phyloP scores from a whole-genome alignment of 2,329 filamentous ascomycete species.

The Botrytis cinerea region DNA sequence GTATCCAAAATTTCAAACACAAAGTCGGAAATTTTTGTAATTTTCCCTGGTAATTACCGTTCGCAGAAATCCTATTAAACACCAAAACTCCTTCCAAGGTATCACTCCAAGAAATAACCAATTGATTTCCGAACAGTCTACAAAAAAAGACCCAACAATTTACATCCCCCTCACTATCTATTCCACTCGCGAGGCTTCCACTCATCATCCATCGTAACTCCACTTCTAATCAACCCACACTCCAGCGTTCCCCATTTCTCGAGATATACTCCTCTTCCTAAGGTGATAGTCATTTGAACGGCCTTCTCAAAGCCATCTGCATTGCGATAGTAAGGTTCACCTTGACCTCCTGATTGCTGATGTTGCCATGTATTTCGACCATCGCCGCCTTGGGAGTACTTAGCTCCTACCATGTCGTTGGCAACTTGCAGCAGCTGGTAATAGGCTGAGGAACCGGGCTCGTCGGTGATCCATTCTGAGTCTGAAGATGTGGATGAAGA shows the following conservation, averaged over 20 bases:
- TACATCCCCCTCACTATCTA: not conserved
- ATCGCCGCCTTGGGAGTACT: constrained; percentile 15
- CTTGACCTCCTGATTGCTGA: constrained; percentile 53
- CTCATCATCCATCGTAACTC: constrained; percentile 47
- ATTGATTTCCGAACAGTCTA: not conserved
- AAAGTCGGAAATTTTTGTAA: not conserved
- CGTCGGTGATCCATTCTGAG: constrained; percentile 32
- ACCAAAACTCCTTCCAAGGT: not conserved
- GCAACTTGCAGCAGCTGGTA: constrained; percentile 37
- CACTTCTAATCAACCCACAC: constrained; percentile 46
- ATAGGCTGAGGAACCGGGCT: constrained; percentile 37
- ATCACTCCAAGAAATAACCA: not conserved
- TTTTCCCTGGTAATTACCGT: not conserved
- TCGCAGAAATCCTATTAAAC: not conserved
- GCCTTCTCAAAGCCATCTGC: constrained; percentile 49
- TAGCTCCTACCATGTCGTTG: constrained; percentile 36
- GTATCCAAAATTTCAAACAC: not conserved
- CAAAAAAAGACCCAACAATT: not conserved
- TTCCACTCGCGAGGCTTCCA: constrained; percentile 42
- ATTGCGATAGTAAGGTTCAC: constrained; percentile 56
- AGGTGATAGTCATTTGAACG: constrained; percentile 49
- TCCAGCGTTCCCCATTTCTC: constrained; percentile 51
- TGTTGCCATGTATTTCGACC: constrained; percentile 56
- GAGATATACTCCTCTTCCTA: constrained; percentile 46
- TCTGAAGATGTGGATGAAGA: not conserved